These are phyloP conservation scores for Pseudocercospora eumusae DNA, from an alignment of 2,329 filamentous ascomycete genomes.

Conservation along the genomic window DNA sequence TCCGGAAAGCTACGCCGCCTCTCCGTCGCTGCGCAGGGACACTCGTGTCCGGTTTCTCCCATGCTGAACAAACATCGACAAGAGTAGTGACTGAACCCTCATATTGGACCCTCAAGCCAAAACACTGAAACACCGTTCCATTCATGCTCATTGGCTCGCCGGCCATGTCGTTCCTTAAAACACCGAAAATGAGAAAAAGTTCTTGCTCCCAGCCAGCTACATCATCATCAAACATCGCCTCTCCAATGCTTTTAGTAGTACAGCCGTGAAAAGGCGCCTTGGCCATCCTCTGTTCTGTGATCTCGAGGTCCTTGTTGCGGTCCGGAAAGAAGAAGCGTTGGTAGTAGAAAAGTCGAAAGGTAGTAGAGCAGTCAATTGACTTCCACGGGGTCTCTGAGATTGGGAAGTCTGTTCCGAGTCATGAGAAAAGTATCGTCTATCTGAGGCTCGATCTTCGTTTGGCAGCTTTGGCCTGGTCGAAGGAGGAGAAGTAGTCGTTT, in stretches of 20 bases:
- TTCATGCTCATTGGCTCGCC: slow-evolving; percentile 24
- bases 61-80: slow-evolving; percentile 21
- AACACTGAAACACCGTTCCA: slow-evolving; percentile 20
- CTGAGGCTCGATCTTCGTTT: slow-evolving; percentile 45
- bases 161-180: slow-evolving; percentile 21
- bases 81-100: slow-evolving; percentile 22
- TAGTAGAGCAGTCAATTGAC: slow-evolving; percentile 7
- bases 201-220: slow-evolving; percentile 16
- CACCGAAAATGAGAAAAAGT: slow-evolving; percentile 14
- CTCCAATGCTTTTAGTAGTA: slow-evolving; percentile 33
- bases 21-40: background rate
- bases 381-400: slow-evolving; percentile 3
- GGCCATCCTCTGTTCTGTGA: slow-evolving; percentile 21
- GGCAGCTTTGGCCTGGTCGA: slow-evolving; percentile 74
- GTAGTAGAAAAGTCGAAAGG: slow-evolving; percentile 11
- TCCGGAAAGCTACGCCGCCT: slow-evolving; percentile 4
- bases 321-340: background rate
- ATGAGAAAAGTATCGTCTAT: slow-evolving; percentile 17
- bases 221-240: slow-evolving; percentile 23
- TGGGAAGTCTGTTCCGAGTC: slow-evolving; percentile 1
- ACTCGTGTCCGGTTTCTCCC: slow-evolving; percentile 5
- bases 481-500: slow-evolving; percentile 82
- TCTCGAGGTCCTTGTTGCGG: slow-evolving; percentile 17
- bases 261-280: slow-evolving; percentile 19
- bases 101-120: background rate